Base-by-base conservation (phyloP, 148 eudicot species). In the Chenopodium quinoa region DNA sequence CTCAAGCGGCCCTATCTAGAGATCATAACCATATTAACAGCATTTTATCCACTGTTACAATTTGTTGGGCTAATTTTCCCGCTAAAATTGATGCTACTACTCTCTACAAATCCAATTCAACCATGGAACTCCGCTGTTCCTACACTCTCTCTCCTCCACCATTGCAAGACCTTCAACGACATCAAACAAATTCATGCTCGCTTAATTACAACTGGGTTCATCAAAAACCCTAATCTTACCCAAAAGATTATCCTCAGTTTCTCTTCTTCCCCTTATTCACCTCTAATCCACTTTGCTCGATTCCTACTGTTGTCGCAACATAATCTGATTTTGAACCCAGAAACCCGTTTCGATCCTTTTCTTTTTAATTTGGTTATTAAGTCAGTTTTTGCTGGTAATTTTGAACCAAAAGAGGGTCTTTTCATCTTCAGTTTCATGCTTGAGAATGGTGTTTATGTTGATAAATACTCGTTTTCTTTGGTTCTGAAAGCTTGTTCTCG, bases 141-240 rank as follows among this genome's bases (percentile, higher is more conserved):
- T 62, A 89, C 91, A 22, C 54, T 90, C 34, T 67, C 82, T 72
- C 77, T 85, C 84, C 85, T 88, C 66, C 89, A 82, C 27, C 80
- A 82, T 75, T 88, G 91, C 90, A 92, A 84, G 80, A 90, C 93
- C 76, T 81, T 84, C 46, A 78, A 73, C 52, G 91, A 92, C 40
- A 83, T 93, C 32, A 88, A 82, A 64, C 94, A 93, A 88, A 84
- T 93, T 37, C 95, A 93, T 80, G 91, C 92, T 50, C 90, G 87
- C 44, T 81, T 93, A 1, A 83, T 93, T 17, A 91, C 93, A 27
- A 89, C 95, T 65, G 92, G 93, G 56, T 79, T 90, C 65, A 86
- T 92, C 27, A 74, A 81, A 13, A 88, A 90, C 86, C 75, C 84
- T 78, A 73, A 64, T 82, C 82, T 93, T 19, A 89, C 91, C 80